Conservation (phyloP, 1,139 yeast genomes). For the Candida tetrigidarum region DNA sequence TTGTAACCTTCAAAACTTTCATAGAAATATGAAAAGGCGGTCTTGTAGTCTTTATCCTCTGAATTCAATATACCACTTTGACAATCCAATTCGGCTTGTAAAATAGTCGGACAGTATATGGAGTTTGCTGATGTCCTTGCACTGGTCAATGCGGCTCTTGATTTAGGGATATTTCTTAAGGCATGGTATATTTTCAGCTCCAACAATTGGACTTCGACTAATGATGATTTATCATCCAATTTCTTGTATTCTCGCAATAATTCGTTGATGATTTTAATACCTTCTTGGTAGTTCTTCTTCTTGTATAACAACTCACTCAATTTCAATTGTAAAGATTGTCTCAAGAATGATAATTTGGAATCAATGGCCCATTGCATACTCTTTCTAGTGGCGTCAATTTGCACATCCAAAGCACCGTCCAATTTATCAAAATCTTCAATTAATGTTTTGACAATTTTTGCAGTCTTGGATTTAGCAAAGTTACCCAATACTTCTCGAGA, state of each 20-base stretch:
- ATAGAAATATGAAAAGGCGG: slow-evolving; percentile 93
- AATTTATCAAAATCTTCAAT: slow-evolving; percentile 78
- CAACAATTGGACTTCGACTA: slow-evolving; percentile 93
- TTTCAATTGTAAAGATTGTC: slow-evolving; percentile 87
- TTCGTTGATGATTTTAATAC: slow-evolving; percentile 71
- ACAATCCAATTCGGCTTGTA: slow-evolving; percentile 93
- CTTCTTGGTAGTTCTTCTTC: slow-evolving; percentile 68
- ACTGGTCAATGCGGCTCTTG: slow-evolving; percentile 90
- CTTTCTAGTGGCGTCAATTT: slow-evolving; percentile 74
- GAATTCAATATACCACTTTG: slow-evolving; percentile 97
- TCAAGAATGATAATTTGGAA: slow-evolving; percentile 84
- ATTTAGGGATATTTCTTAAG: slow-evolving; percentile 87
- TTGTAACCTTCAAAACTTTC: slow-evolving; percentile 92
- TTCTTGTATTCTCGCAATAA: slow-evolving; percentile 87
- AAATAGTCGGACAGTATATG: slow-evolving; percentile 91
- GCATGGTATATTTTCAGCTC: slow-evolving; percentile 93
- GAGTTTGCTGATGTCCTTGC: slow-evolving; percentile 98
- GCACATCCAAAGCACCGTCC: slow-evolving; percentile 70
- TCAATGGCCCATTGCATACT: slow-evolving; percentile 87
- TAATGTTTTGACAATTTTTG: slow-evolving; percentile 78
- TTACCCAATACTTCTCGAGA: slow-evolving; percentile 71
- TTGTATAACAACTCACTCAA: slow-evolving; percentile 75
- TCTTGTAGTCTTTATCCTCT: slow-evolving; percentile 95
- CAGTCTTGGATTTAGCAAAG: slow-evolving; percentile 93
- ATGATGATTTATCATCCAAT: slow-evolving; percentile 91